Base-by-base conservation (phyloP, 73 alveolate species). In the Stentor roeselii region DNA sequence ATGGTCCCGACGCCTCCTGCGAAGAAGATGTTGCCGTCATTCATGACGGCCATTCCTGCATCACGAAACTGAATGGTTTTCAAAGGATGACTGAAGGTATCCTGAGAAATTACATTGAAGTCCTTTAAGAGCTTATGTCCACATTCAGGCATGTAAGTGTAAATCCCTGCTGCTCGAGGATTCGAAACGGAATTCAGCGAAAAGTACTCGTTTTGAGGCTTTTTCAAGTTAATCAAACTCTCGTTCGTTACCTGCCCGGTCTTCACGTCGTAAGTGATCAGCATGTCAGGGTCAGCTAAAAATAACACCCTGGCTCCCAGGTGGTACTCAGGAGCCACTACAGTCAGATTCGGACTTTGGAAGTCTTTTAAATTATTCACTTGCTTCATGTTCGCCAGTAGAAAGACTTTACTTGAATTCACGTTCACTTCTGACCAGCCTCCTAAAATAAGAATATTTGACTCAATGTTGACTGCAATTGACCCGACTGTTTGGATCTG, bases 221-320 rank as follows among this genome's bases (percentile, higher is more conserved):
- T 6, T 11, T 50, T 6, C 30, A 50, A 21, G 21, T 21, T 50
- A 50, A 11, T 6, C 21, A 50, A 50, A 50, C 30, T 11, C 21
- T 50, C 67, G 21, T 50, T 6, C 30, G 67, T 21, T 50, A 50
- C 21, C 21, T 6, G 6, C 21, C 30, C 6, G 21, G 67, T 11
- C 21, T 50, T 50, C 6, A 50, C 21, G 21, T 50, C 67, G 21
- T 50, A 50, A 50, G 67, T 50, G 6, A 50, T 11, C 6, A 50
- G 67, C 67, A 50, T 11, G 67, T 50, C 67, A 50, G 67, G 67
- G 30, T 50, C 67, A 11, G 67, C 67, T 50, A 50, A 50, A 21
- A 50, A 50, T 6, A 50, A 50, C 6, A 50, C 21, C 21, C 21
- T 50, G 21, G 67, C 6, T 50, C 30, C 6, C 30, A 21, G 21